Base-by-base conservation (phyloP, 2,329 filamentous ascomycete species). In the Pestalotiopsis sp. region DNA sequence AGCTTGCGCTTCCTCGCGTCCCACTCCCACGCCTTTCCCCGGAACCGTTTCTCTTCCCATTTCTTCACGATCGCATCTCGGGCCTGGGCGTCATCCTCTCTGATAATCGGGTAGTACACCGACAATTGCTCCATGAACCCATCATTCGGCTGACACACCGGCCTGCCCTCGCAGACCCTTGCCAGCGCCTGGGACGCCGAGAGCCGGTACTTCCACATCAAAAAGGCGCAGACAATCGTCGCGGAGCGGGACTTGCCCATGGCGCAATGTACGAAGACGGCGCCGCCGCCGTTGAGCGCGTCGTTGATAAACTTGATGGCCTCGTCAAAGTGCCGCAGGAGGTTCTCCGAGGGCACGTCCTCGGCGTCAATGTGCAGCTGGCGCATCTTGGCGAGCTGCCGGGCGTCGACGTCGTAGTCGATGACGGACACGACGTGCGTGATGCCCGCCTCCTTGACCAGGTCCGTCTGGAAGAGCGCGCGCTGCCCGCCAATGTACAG, bases 111-210 rank as follows among this genome's bases (percentile, higher is more conserved):
- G n/a, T 65, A 25, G 23, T 66, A 66, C 17, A 66, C 25, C 6
- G 20, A 20, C 11, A 66, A 23, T 9, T 66, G 64, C 49, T 66
- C 64, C 64, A 66, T 66, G 64, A 66, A 66, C 45, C 64, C 64
- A 23, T 12, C 9, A 23, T 58, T 66, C 12, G 64, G 64, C 49
- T 66, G 45, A 20, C 64, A 66, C 12, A 66, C 64, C 1, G 64
- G 64, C 20, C 45, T 20, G 2, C 64, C 64, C 49, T 66, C 64
- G 17, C 64, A 66, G 0, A 40, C 17, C 49, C 57, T 12, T 4
- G 17, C 49, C 27, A 66, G 31, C 2, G 64, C 64, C 17, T 59
- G 9, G 4, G 41, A n/a, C 4, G 64, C 25, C 20, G 45, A 52
- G 11, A 66, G 7, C 3, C 64, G 14, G 14, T 57, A 57, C 45